These are phyloP conservation scores for Eurotiales sp. DNA, from an alignment of 2,329 filamentous ascomycete genomes.

Conservation along the genomic window DNA sequence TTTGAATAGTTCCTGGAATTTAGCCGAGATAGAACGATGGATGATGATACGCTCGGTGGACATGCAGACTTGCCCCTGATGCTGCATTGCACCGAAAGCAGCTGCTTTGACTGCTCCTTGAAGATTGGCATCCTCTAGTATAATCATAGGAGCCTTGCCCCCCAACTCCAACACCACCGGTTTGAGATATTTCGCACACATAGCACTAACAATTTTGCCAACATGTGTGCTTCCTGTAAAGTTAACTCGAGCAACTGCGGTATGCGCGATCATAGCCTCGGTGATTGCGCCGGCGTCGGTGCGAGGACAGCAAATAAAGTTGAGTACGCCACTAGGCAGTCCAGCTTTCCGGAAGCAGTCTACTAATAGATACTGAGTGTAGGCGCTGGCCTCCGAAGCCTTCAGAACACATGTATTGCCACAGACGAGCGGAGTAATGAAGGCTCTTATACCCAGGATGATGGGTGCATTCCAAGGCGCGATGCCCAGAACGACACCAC, in stretches of 20 bases:
- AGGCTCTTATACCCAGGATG: conserved; percentile 22
- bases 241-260: conserved; percentile 38
- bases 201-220: conserved; percentile 37
- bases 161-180: conserved; percentile 48
- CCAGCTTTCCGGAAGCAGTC: conserved; percentile 40
- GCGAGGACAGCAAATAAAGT: conserved; percentile 32
- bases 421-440: conserved; percentile 19
- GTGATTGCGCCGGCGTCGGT: conserved; percentile 32
- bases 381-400: conserved; percentile 31
- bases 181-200: conserved; percentile 40
- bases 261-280: conserved; percentile 35
- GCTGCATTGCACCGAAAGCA: conserved; percentile 53
- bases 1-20: too few relatives aligned
- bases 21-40: conserved; percentile 32
- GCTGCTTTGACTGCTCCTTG: conserved; percentile 39
- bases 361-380: conserved; percentile 29
- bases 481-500: conserved; percentile 1
- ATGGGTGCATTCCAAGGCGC: conserved; percentile 16
- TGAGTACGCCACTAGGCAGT: conserved; percentile 39
- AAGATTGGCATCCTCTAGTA: conserved; percentile 45
- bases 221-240: conserved; percentile 46
- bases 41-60: conserved; percentile 63
- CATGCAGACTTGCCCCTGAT: conserved; percentile 63
- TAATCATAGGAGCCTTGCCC: conserved; percentile 44
- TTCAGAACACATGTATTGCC: conserved; percentile 21